phyloP scores from a whole-genome alignment of 2,329 filamentous ascomycete species.

The Fonsecaea pugnacius region DNA sequence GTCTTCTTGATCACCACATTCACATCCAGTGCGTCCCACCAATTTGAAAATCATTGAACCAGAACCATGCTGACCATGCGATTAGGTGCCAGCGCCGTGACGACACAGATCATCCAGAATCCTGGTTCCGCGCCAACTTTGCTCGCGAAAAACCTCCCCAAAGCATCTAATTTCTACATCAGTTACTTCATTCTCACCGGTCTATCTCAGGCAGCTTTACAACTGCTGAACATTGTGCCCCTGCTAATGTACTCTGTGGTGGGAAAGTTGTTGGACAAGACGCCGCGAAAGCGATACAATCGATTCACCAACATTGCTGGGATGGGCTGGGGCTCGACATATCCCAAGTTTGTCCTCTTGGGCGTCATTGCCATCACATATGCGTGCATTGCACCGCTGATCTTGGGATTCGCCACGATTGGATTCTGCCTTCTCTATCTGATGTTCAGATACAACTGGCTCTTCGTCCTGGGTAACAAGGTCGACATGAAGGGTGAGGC shows the following conservation, averaged over 20 bases:
- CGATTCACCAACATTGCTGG: constrained; percentile 74
- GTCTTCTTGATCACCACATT: constrained; percentile 88
- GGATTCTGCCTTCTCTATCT: constrained; percentile 82
- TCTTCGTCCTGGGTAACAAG: constrained; percentile 79
- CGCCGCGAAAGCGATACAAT: constrained; percentile 75
- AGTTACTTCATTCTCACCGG: constrained; percentile 95
- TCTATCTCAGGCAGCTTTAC: constrained; percentile 63
- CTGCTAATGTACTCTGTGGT: constrained; percentile 33
- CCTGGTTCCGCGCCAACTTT: constrained; percentile 68
- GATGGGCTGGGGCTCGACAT: constrained; percentile 83
- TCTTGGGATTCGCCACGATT: constrained; percentile 78
- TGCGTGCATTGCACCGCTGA: constrained; percentile 81
- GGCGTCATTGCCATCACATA: constrained; percentile 87
- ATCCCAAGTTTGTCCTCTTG: constrained; percentile 84
- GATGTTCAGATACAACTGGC: constrained; percentile 85
- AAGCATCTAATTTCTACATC: constrained; percentile 91
- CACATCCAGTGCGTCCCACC: constrained; percentile 56
- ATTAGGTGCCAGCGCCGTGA: constrained; percentile 70
- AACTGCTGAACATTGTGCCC: constrained; percentile 42
- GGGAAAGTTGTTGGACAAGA: constrained; percentile 47
- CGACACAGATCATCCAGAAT: constrained; percentile 66
- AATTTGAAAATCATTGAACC: not conserved
- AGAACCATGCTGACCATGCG: constrained; percentile 41
- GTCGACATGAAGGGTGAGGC: constrained; percentile 88
- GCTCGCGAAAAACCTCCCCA: constrained; percentile 76